Evolutionary conservation across 257 asterid species (phyloP), one percentile per base, ranked within the genome.

Genomic region (Eucommia ulmoides): DNA sequence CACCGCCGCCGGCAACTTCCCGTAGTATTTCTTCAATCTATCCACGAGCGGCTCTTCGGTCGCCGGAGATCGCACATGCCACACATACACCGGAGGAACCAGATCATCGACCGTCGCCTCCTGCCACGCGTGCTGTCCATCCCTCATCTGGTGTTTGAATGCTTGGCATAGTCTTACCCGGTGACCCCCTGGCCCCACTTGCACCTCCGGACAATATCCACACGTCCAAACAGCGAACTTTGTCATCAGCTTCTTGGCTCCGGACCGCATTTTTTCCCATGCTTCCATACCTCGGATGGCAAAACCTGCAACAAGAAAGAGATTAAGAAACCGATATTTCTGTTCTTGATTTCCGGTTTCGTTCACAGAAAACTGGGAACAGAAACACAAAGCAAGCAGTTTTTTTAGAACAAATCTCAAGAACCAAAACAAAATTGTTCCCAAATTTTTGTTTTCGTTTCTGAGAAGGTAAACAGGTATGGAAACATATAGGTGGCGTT

Each of bases 151-250:
- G 12, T 29, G 38, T 12, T 29, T 29, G 38, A 29, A 29, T 29
- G 38, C 38, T 29, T 29, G 38, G 38, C 38, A 29, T 12, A 5
- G 38, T 12, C 38, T 29, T 12, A 29, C 38, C 38, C 38, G 7
- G 12, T 29, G 38, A 29, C 38, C 38, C 12, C 12, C 12, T 29
- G 89, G 84, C 56, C 95, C 95, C 1, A 84, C 84, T 55, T 84
- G 95, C 60, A 84, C 80, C 61, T 84, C 91, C 1, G 60, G 24
- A 50, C 95, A 84, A 68, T 76, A 76, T 16, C 84, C 87, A 33
- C 95, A 84, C 6, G 87, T 73, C 54, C 70, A 74, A 47, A 79
- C 84, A 7, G 62, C 61, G 12, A 76, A 79, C 24, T 60, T 78
- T 54, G 70, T 50, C 87, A 84, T 70, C 45, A 84, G 66, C 23